These are phyloP conservation scores for Tuctoria greenei DNA, from an alignment of 176 grass and related monocot species.

Conservation along the genomic window DNA sequence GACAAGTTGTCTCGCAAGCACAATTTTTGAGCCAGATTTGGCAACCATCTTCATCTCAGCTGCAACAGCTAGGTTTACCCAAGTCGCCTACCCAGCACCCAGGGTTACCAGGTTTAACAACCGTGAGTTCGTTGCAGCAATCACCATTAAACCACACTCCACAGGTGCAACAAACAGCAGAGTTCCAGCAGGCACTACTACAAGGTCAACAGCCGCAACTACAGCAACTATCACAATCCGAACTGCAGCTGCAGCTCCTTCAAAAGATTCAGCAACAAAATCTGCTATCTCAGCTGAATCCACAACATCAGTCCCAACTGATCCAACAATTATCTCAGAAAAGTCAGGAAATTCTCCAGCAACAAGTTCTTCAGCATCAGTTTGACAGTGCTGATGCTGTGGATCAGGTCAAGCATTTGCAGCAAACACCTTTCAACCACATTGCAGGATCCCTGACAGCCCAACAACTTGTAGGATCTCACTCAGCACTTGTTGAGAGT, in stretches of 20 bases:
- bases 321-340: conserved; percentile 75
- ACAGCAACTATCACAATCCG: conserved; percentile 69
- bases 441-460: conserved; percentile 46
- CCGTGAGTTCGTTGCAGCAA: conserved; percentile 50
- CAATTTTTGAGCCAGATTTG: conserved; percentile 61
- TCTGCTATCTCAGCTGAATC: conserved; percentile 77
- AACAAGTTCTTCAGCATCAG: conserved; percentile 69
- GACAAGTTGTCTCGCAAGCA: conserved; percentile 53
- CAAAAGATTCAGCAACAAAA: conserved; percentile 97
- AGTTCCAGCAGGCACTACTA: conserved; percentile 75
- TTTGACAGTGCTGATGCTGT: conserved; percentile 40
- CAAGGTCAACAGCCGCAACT: conserved; percentile 83
- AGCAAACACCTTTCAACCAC: conserved; percentile 45
- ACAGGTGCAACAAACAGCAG: conserved; percentile 62
- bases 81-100: conserved; percentile 49
- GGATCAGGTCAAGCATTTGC: conserved; percentile 57
- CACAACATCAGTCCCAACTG: conserved; percentile 69
- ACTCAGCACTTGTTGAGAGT: conserved; percentile 52
- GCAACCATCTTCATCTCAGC: conserved; percentile 67
- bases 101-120: conserved; percentile 40
- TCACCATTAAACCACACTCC: conserved; percentile 46
- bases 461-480: conserved; percentile 64
- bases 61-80: conserved; percentile 66
- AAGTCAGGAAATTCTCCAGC: conserved; percentile 66
- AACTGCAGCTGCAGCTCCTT: conserved; percentile 86